Evolutionary conservation across 2,329 filamentous ascomycete species (phyloP).

Genomic region (Drechslera avenae): DNA sequence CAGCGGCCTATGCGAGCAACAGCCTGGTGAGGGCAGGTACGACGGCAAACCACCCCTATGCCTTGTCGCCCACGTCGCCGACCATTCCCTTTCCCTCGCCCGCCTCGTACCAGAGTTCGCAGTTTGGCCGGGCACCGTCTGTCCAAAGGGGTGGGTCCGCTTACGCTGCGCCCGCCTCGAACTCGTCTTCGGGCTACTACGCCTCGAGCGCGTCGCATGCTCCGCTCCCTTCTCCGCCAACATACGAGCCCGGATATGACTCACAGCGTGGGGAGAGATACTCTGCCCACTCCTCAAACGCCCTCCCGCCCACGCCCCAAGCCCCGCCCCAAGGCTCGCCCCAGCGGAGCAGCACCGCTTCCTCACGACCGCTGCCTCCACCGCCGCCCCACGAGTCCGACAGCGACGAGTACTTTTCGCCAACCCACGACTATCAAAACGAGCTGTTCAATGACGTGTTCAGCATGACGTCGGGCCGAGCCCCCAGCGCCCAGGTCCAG

Average conservation of each 20-base stretch:
- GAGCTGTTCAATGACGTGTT: conserved; percentile 64
- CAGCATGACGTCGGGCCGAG: conserved; percentile 48
- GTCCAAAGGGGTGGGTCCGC: conserved; percentile 38
- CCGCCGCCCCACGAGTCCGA: conserved; percentile 63
- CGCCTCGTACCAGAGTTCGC: conserved; percentile 36
- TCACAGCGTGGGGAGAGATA: conserved; percentile 38
- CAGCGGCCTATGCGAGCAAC: conserved; percentile 51
- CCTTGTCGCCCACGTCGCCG: conserved; percentile 46
- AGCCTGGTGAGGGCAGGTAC: conserved; percentile 38
- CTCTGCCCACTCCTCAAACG: conserved; percentile 42
- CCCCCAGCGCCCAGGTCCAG: conserved; percentile 40
- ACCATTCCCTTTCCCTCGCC: conserved; percentile 39
- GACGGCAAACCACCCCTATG: conserved; percentile 43
- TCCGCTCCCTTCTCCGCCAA: conserved; percentile 43
- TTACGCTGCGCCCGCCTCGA: conserved; percentile 44
- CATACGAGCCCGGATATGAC: conserved; percentile 37
- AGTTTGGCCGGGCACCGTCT: conserved; percentile 40
- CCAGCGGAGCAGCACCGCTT: conserved; percentile 58
- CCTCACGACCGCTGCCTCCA: conserved; percentile 64
- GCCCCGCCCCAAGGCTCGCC: conserved; percentile 57
- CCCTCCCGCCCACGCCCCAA: conserved; percentile 55
- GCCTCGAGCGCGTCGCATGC: conserved; percentile 39
- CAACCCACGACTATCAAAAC: conserved; percentile 53
- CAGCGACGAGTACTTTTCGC: conserved; percentile 48
- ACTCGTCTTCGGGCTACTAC: conserved; percentile 37